Conservation (phyloP, 176 grass and related monocot species). For the Triticum turgidum region DNA sequence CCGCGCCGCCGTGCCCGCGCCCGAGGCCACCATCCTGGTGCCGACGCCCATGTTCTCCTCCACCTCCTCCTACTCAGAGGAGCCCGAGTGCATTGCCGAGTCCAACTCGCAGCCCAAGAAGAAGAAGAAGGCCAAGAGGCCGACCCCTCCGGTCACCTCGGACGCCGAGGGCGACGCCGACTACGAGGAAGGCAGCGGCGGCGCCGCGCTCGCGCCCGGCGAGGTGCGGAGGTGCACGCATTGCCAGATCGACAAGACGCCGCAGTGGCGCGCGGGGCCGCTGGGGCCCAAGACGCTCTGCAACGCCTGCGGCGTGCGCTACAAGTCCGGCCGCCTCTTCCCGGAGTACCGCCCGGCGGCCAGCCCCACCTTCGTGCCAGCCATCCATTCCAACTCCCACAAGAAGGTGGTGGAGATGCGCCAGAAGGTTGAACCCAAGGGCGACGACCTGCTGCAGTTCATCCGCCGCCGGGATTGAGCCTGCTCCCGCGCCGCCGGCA, state of each 20-base stretch:
- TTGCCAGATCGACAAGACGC: constrained; percentile 97
- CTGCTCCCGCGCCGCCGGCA: neutral
- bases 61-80: constrained; percentile 40
- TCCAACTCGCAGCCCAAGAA: constrained; percentile 65
- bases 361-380: constrained; percentile 89
- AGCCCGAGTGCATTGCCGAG: constrained; percentile 63
- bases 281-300: constrained; percentile 96
- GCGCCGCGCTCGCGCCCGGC: constrained; percentile 18
- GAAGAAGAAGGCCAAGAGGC: constrained; percentile 67
- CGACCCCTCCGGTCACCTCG: neutral
- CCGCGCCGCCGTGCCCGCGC: constrained; percentile 10
- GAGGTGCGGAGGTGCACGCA: constrained; percentile 92
- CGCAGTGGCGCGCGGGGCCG: constrained; percentile 93
- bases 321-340: constrained; percentile 96
- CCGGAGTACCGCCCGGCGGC: constrained; percentile 95
- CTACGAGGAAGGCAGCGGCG: constrained; percentile 55
- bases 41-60: constrained; percentile 44
- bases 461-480: constrained; percentile 78
- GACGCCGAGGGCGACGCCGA: constrained; percentile 24
- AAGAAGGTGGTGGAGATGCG: constrained; percentile 99
- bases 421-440: constrained; percentile 39
- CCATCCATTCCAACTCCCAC: constrained; percentile 94
- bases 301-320: constrained; percentile 96
- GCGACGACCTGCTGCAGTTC: constrained; percentile 61
- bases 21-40: constrained; percentile 44